These are phyloP conservation scores for Blepharisma japonicum DNA, from an alignment of 73 alveolate genomes.

Conservation along the genomic window DNA sequence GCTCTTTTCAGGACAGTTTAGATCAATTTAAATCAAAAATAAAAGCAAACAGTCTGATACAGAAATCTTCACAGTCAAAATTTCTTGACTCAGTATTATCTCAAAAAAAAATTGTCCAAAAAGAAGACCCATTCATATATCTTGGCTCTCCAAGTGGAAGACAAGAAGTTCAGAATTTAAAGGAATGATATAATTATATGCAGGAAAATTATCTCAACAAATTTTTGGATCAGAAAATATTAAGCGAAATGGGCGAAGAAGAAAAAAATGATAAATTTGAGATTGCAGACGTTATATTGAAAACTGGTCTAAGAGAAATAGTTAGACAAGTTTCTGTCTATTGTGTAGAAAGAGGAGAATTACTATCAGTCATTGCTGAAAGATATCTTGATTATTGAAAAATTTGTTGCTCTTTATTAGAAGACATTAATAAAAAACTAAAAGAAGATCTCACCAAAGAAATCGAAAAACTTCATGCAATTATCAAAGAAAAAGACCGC, in stretches of 20 bases:
- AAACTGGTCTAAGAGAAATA: background rate
- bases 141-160: background rate
- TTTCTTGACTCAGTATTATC: too few species aligned
- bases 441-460: background rate
- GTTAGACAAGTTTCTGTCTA: conserved; percentile 38
- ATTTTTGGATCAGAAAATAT: too few species aligned
- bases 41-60: too few species aligned
- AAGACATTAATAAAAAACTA: background rate
- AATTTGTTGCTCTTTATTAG: background rate
- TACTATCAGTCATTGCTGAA: background rate
- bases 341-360: conserved; percentile 41
- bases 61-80: too few species aligned
- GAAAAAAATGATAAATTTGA: too few species aligned
- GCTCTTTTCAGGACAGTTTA: too few species aligned
- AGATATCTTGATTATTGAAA: background rate
- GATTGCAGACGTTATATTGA: too few species aligned
- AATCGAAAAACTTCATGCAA: background rate
- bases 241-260: too few species aligned
- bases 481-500: background rate
- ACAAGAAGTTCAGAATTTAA: background rate
- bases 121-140: too few species aligned
- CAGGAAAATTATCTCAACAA: background rate
- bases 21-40: too few species aligned
- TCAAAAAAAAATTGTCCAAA: too few species aligned
- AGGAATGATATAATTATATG: background rate